Base-by-base conservation (phyloP, 78 protist species). In the Dictyostelium intermedium region DNA sequence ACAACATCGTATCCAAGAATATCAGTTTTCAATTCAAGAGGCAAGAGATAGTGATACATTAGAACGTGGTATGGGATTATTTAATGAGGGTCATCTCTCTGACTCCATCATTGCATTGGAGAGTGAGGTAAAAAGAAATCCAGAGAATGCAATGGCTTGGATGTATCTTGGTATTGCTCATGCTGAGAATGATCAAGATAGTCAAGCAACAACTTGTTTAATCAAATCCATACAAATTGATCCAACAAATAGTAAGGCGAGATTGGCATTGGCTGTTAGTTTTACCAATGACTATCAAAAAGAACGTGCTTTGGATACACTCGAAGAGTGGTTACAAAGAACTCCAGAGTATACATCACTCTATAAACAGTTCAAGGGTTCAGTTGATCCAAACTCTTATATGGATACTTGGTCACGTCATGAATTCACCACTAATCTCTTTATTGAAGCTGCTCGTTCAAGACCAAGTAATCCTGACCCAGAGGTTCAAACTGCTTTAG, bases 171-270 rank as follows among this genome's bases (percentile, higher is more conserved):
- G 98, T 43, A 85, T 83, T 27, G 95, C 98, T 18, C 98, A 97
- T 47, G 98, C 98, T 1, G 98, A 97, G 89, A 85, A 89, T 77
- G 98, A 97, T 76, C 70, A 93, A 47, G 98, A 97, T 78, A 30
- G 32, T 34, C 47, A 84, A 77, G 98, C 98, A 25, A 95, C 97
- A 32, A 27, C 78, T 0, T 97, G 98, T 20, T 83, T 97, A 16
- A 14, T 80, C 14, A 50, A 84, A 13, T 96, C 97, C 16, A 73
- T 93, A 47, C 74, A 43, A n/a, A 10, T 87, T 25, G 96, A 97
- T 80, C 97, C 97, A 34, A n/a, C 27, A 13, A 93, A 96, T 86
- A 16, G 76, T 3, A 85, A 37, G 37, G 98, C 98, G 20, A 73
- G 93, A 69, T 41, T 47, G 91, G 91, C 91, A 45, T 77, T 92